Percentiles rank a stretch among this genome's conserved stretches.
phyloP scores from a whole-genome alignment of 177 flowering plant species.

The Vitis hybrid region DNA sequence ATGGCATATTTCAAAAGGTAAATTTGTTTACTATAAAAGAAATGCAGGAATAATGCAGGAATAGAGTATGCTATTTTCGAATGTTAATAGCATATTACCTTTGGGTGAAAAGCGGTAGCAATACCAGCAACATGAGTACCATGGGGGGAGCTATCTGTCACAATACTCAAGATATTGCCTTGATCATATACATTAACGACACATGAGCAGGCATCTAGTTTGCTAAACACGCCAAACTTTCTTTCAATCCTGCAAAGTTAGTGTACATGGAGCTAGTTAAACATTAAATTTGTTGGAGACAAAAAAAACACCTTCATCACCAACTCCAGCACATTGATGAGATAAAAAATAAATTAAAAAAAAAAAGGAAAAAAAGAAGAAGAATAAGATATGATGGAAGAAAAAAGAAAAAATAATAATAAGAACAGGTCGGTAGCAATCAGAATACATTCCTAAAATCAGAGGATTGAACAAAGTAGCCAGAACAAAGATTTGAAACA shows the following conservation, averaged over 20 bases:
- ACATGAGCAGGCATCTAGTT: constrained; percentile 92
- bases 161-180: constrained; percentile 88
- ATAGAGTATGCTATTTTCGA: neutral
- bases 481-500: too few species aligned
- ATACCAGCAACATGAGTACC: constrained; percentile 99
- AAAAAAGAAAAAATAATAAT: too few species aligned
- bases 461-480: too few species aligned
- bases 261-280: constrained; percentile 5
- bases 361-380: too few species aligned
- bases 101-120: constrained; percentile 89
- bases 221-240: constrained; percentile 87
- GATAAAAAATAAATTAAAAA: neutral
- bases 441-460: too few species aligned
- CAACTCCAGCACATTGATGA: neutral
- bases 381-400: too few species aligned
- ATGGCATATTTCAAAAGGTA: constrained; percentile 4
- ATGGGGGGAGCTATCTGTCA: constrained; percentile 94
- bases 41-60: constrained; percentile 12
- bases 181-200: constrained; percentile 83
- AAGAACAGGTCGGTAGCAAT: too few species aligned
- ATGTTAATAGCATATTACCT: constrained; percentile 40
- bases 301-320: neutral
- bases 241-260: constrained; percentile 65
- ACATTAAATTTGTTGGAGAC: neutral
- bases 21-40: neutral